Conservation (phyloP, 306 rosid genomes). For the Citrullus amarus region DNA sequence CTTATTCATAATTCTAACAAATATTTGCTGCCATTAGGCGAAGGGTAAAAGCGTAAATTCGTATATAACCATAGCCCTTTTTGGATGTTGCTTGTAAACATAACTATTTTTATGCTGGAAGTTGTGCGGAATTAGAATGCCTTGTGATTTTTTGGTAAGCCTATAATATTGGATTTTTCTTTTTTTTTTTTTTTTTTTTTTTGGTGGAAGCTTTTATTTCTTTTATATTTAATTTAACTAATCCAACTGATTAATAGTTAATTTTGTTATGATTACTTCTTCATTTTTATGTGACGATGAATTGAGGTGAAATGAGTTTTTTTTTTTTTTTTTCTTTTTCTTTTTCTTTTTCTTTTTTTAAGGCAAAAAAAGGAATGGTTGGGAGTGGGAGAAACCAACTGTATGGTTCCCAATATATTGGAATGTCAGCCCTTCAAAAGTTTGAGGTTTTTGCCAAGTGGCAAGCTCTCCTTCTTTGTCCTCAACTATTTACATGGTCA, state of each 20-base stretch:
- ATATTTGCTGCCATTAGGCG: background rate
- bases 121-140: background rate
- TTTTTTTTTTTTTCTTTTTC: too few relatives aligned
- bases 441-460: background rate
- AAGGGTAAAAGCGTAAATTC: background rate
- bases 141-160: background rate
- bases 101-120: background rate
- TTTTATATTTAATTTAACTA: background rate
- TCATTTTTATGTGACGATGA: background rate
- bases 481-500: background rate
- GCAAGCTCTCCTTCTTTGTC: background rate
- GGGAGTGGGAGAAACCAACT: background rate
- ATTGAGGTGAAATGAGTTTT: too few relatives aligned
- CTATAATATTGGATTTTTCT: background rate
- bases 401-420: slow-evolving; percentile 3
- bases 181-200: too few relatives aligned
- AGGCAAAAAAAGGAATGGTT: background rate
- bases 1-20: background rate
- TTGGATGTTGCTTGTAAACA: background rate
- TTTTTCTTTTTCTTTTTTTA: too few relatives aligned
- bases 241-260: background rate
- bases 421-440: background rate
- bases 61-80: background rate
- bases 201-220: background rate
- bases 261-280: background rate